phyloP scores from a whole-genome alignment of 176 grass and related monocot genomes.

The Carex parvula region DNA sequence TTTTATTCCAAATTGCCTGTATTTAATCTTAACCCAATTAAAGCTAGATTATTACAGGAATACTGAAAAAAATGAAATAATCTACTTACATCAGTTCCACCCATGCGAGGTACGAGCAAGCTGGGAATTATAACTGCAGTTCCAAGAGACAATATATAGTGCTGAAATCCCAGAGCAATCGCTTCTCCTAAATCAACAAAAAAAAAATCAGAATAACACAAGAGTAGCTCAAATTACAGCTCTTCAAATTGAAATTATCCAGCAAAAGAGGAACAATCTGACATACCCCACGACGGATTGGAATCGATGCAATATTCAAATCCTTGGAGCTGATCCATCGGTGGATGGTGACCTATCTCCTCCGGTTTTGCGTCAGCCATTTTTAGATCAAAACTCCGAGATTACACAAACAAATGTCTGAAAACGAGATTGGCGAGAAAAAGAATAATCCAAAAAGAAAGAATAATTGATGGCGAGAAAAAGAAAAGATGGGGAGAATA shows the following conservation, averaged over 20 bases:
- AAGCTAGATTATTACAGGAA: neutral
- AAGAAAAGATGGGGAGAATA: constrained; percentile 16
- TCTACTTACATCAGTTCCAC: constrained; percentile 73
- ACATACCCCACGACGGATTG: constrained; percentile 90
- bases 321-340: constrained; percentile 96
- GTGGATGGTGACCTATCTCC: constrained; percentile 68
- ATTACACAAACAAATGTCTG: neutral
- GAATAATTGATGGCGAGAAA: constrained; percentile 26
- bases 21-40: neutral
- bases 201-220: neutral
- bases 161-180: constrained; percentile 83
- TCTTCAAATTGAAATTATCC: constrained; percentile 24
- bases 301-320: constrained; percentile 97
- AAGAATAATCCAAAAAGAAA: constrained; percentile 21
- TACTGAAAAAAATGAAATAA: neutral
- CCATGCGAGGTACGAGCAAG: constrained; percentile 86
- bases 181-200: constrained; percentile 54
- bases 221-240: constrained; percentile 12
- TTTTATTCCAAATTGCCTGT: neutral
- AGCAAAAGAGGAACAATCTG: constrained; percentile 15
- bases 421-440: neutral
- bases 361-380: constrained; percentile 74
- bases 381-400: neutral
- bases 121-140: constrained; percentile 87
- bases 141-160: constrained; percentile 85